Base-by-base conservation (phyloP, 176 grass and related monocot species). In the Cenchrus purpureus region DNA sequence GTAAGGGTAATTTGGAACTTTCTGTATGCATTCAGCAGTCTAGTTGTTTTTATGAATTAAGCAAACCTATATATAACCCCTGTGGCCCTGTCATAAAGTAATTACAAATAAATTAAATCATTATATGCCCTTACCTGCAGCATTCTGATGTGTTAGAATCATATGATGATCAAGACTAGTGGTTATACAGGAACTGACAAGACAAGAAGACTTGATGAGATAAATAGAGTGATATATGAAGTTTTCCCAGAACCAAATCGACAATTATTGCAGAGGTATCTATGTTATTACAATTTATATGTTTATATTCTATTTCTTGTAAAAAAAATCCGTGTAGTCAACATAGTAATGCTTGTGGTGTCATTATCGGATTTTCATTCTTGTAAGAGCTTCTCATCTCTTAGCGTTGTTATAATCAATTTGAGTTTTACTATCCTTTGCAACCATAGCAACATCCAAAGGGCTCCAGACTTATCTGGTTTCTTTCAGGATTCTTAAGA, bases 231-330 rank as follows among this genome's bases (percentile, higher is more conserved):
- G 67, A 86, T 99, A 89, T 94, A 94, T 89, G 91, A 99, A 82
- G 91, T 89, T 81, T 99, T 99, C 76, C 93, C 93, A n/a, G 97
- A 94, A 84, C 91, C 89, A 80, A 99, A 96, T 88, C 90, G 88
- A 25, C 82, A 59, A 75, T 89, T 99, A 69, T 31, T 99, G 61
- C 89, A 94, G 85, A 99, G 97, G 97, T 99, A 95, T 57, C 42
- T 81, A 50, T 53, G 53, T 20, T 19, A 56, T 56, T 15, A 17
- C 20, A 11, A 50, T 51, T 51, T 61, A 44, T 52, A 25, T 83
- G 17, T n/a, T 56, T 50, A 59, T 77, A 49, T 72, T 79, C 10
- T 68, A 64, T 63, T 72, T 56, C 11, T 49, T 59, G 17, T 49
- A 78, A 86, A 32, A 76, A 22, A 17, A 70, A 82, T 45, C 22